These are phyloP conservation scores for Teunomyces tritomae DNA, from an alignment of 805 yeast species.

Conservation along the genomic window DNA sequence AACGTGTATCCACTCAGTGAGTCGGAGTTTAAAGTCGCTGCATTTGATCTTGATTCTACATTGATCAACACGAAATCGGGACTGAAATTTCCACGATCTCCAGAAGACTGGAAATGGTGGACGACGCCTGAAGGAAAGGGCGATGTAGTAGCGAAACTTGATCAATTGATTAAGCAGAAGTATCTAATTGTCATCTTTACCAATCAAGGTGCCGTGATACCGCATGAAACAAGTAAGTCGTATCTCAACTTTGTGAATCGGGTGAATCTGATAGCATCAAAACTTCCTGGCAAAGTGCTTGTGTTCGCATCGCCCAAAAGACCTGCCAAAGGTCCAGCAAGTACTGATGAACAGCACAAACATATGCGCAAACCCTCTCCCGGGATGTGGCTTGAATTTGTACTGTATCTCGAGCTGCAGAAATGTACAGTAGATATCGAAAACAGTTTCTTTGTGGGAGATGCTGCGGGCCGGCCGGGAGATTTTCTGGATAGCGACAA, in stretches of 20 bases:
- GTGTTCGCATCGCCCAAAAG: constrained; percentile 65
- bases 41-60: constrained; percentile 87
- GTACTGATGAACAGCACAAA: constrained; percentile 23
- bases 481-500: constrained; percentile 84
- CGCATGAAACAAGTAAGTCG: constrained; percentile 31
- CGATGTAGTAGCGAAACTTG: constrained; percentile 23
- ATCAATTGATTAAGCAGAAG: constrained; percentile 17
- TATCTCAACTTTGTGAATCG: constrained; percentile 41
- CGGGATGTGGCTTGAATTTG: constrained; percentile 73
- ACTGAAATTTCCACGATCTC: constrained; percentile 50
- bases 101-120: constrained; percentile 72
- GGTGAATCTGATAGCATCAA: constrained; percentile 35
- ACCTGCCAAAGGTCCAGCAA: constrained; percentile 30
- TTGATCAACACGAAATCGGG: constrained; percentile 67
- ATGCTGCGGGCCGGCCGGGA: constrained; percentile 82
- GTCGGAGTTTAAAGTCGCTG: constrained; percentile 46
- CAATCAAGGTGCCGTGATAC: constrained; percentile 75
- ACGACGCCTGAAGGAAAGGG: constrained; percentile 14
- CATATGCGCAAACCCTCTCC: constrained; percentile 66
- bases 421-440: constrained; percentile 34
- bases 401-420: constrained; percentile 32
- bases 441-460: constrained; percentile 77
- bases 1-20: constrained; percentile 1
- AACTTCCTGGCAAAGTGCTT: constrained; percentile 25
- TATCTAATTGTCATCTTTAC: constrained; percentile 68